These are phyloP conservation scores for Pulveroboletus sp. DNA, from an alignment of 768 basidiomycete genomes.

Conservation along the genomic window DNA sequence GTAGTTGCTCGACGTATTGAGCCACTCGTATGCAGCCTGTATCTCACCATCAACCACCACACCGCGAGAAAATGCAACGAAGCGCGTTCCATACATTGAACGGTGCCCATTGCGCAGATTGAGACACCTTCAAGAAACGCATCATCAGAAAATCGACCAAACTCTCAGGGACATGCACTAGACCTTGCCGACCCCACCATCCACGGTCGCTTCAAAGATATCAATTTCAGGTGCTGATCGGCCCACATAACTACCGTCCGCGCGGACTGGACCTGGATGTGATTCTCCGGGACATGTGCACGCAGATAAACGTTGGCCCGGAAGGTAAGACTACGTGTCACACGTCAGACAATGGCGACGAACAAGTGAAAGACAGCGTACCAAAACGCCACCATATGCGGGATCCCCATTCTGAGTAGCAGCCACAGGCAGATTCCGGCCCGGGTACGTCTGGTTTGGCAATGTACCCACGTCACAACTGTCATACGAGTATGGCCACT, in stretches of 20 bases:
- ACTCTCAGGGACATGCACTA: conserved; percentile 7
- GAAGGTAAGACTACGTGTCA: conserved; percentile 39
- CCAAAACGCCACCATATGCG: conserved; percentile 22
- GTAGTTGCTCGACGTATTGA: conserved; percentile 33
- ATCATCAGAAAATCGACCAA: conserved; percentile 6
- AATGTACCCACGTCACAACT: conserved; percentile 76
- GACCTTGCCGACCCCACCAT: conserved; percentile 32
- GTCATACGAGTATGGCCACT: conserved; percentile 55
- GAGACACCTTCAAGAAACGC: conserved; percentile 39
- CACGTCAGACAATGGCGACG: conserved; percentile 1
- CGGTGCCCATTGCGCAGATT: conserved; percentile 46
- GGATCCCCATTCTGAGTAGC: conserved; percentile 39
- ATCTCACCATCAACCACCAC: neutral
- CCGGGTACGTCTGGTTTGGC: conserved; percentile 62
- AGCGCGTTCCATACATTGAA: conserved; percentile 25
- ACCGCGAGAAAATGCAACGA: neutral
- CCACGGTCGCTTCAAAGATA: conserved; percentile 47
- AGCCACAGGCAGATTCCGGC: conserved; percentile 39
- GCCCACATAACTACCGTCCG: conserved; percentile 48
- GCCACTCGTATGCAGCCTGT: conserved; percentile 42
- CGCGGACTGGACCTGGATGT: conserved; percentile 50
- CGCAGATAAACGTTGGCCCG: conserved; percentile 51
- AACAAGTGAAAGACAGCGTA: conserved; percentile 4
- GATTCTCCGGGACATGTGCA: conserved; percentile 57
- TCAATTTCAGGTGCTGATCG: conserved; percentile 59